phyloP scores from a whole-genome alignment of 2,329 filamentous ascomycete species.

The Cladosporium colombiae region DNA sequence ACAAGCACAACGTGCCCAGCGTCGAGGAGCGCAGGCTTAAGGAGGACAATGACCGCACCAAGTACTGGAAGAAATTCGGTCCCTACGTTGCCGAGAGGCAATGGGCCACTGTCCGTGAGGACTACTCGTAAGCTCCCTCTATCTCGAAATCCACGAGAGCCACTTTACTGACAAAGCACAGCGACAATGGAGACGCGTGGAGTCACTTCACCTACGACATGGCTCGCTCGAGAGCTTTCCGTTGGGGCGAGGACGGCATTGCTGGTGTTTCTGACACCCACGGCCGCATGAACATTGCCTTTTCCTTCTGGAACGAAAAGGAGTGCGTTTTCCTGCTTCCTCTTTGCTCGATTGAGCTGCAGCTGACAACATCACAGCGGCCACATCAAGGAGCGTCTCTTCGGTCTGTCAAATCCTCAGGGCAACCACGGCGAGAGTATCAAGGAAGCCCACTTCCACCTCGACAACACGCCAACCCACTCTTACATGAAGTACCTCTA shows the following conservation, averaged over 20 bases:
- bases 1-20: conserved; percentile 82
- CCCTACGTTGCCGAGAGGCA: conserved; percentile 91
- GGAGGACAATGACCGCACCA: conserved; percentile 76
- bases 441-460: conserved; percentile 94
- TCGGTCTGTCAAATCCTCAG: conserved; percentile 92
- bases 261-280: conserved; percentile 94
- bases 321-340: conserved; percentile 61
- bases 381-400: conserved; percentile 91
- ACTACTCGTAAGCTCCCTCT: conserved; percentile 68
- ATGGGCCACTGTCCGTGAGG: conserved; percentile 77
- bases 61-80: conserved; percentile 99
- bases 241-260: conserved; percentile 97
- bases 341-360: neutral
- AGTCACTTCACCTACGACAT: conserved; percentile 95
- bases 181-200: conserved; percentile 88
- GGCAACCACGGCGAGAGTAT: conserved; percentile 96
- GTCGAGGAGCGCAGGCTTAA: conserved; percentile 88
- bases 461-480: conserved; percentile 91
- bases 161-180: conserved; percentile 44
- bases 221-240: conserved; percentile 81
- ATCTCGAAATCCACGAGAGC: conserved; percentile 2
- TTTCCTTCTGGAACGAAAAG: conserved; percentile 97
- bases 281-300: conserved; percentile 86
- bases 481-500: conserved; percentile 99
- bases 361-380: conserved; percentile 56